Conservation (phyloP, 768 basidiomycete genomes). For the Amanita pseudoporphyria region DNA sequence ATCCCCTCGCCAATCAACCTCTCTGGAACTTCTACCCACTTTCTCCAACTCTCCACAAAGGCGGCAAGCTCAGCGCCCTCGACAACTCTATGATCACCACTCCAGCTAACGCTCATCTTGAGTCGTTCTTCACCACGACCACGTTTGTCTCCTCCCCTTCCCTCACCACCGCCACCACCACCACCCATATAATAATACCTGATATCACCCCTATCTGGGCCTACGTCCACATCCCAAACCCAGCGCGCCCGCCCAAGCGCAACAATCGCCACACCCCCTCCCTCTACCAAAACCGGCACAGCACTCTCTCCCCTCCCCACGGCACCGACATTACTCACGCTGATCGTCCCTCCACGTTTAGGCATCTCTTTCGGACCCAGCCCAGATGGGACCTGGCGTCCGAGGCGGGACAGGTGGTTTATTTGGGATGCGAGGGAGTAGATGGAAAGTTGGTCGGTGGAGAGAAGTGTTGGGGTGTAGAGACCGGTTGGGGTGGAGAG, state of each 20-base stretch:
- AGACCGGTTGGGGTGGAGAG: constrained; percentile 77
- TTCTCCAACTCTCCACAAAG: constrained; percentile 80
- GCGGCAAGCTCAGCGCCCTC: constrained; percentile 87
- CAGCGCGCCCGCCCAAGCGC: constrained; percentile 72
- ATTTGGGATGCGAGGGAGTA: constrained; percentile 56
- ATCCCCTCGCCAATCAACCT: constrained; percentile 50
- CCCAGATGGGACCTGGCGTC: constrained; percentile 55
- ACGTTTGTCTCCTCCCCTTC: constrained; percentile 12
- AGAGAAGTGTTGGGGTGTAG: constrained; percentile 66
- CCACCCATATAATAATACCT: constrained; percentile 22
- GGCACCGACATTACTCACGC: constrained; percentile 75
- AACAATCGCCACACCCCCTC: constrained; percentile 80
- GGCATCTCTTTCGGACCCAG: constrained; percentile 66
- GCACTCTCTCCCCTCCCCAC: constrained; percentile 67
- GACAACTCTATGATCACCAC: constrained; percentile 79
- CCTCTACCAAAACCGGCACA: constrained; percentile 67
- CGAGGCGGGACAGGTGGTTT: constrained; percentile 50
- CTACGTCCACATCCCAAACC: constrained; percentile 60
- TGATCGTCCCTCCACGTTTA: constrained; percentile 66
- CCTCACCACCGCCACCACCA: background rate
- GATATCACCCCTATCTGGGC: constrained; percentile 21
- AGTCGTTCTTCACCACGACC: constrained; percentile 39
- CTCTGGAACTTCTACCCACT: constrained; percentile 67
- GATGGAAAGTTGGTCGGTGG: constrained; percentile 43
- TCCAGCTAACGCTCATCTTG: constrained; percentile 67